These are phyloP conservation scores for Cyberlindnera japonica DNA, from an alignment of 805 yeast species.

Conservation along the genomic window DNA sequence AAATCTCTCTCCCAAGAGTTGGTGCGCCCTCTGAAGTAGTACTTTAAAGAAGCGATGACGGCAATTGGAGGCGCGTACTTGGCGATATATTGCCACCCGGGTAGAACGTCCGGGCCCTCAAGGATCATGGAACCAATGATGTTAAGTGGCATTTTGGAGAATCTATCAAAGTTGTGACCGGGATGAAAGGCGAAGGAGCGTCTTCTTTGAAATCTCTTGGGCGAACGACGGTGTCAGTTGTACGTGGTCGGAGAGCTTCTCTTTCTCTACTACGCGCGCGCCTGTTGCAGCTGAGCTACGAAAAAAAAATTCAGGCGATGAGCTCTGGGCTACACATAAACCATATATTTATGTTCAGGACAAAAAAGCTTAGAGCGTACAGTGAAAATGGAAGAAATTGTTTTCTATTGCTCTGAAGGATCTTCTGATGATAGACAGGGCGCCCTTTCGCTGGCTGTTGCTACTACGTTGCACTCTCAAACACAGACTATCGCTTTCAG, in stretches of 20 bases:
- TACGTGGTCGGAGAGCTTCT: no score
- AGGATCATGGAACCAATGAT: slow-evolving; percentile 62
- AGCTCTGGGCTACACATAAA: slow-evolving; percentile 1
- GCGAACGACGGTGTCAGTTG: no score
- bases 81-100: slow-evolving; percentile 64
- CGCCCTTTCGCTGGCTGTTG: slow-evolving; percentile 38
- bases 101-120: slow-evolving; percentile 74
- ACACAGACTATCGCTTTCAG: slow-evolving; percentile 42
- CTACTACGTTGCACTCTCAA: slow-evolving; percentile 41
- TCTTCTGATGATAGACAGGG: slow-evolving; percentile 42
- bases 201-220: neutral
- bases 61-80: slow-evolving; percentile 53
- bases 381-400: slow-evolving; percentile 50
- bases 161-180: neutral
- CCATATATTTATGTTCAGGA: no score
- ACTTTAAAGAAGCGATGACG: slow-evolving; percentile 49
- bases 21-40: slow-evolving; percentile 71
- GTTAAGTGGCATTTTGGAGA: slow-evolving; percentile 71
- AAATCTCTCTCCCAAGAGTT: slow-evolving; percentile 92
- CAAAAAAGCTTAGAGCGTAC: no score
- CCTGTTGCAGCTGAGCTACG: neutral
- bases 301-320: slow-evolving; percentile 2
- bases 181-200: neutral
- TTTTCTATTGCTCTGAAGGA: slow-evolving; percentile 45
- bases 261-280: no score